Conservation (phyloP, 1,284 basidiomycete genomes). For the Schizophyllum commune region DNA sequence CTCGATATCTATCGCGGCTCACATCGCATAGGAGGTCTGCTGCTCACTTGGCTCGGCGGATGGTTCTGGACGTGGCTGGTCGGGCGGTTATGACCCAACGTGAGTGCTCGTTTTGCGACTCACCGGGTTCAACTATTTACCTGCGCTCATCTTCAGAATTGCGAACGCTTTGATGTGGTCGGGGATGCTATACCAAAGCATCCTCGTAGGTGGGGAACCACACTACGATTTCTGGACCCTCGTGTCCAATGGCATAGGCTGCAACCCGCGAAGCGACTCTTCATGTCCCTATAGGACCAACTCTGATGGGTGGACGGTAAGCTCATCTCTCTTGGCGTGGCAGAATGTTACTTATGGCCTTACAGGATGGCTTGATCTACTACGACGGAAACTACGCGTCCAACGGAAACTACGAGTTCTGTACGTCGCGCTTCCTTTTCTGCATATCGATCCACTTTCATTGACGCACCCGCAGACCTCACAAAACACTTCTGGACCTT, state of each 20-base stretch:
- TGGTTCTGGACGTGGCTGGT: conserved; percentile 24
- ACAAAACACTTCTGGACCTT: conserved; percentile 30
- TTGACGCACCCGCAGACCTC: conserved; percentile 18
- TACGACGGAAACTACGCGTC: conserved; percentile 25
- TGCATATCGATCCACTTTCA: not conserved
- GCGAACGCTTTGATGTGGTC: conserved; percentile 31
- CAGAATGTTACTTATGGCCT: not conserved
- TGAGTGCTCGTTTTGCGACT: conserved; percentile 7
- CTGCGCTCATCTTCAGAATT: conserved; percentile 18
- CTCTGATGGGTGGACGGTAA: conserved; percentile 28
- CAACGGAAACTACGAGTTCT: conserved; percentile 25
- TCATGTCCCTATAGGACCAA: conserved; percentile 24
- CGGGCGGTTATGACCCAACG: conserved; percentile 30
- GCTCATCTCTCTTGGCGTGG: conserved; percentile 2
- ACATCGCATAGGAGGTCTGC: conserved; percentile 24
- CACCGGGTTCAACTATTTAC: not conserved
- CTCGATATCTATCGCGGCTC: too few species aligned
- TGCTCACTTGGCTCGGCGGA: conserved; percentile 27
- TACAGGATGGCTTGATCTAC: conserved; percentile 28
- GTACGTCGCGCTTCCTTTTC: conserved; percentile 12
- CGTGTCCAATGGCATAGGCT: conserved; percentile 28
- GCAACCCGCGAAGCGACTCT: conserved; percentile 21
- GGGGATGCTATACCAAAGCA: conserved; percentile 29
- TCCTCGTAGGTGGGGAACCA: conserved; percentile 25
- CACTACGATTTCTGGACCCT: conserved; percentile 36